A percentile compares a stretch with the other conserved stretches of the same genome.
These are phyloP conservation scores for Neospora caninum DNA, from an alignment of 169 alveolate species.

Conservation along the genomic window DNA sequence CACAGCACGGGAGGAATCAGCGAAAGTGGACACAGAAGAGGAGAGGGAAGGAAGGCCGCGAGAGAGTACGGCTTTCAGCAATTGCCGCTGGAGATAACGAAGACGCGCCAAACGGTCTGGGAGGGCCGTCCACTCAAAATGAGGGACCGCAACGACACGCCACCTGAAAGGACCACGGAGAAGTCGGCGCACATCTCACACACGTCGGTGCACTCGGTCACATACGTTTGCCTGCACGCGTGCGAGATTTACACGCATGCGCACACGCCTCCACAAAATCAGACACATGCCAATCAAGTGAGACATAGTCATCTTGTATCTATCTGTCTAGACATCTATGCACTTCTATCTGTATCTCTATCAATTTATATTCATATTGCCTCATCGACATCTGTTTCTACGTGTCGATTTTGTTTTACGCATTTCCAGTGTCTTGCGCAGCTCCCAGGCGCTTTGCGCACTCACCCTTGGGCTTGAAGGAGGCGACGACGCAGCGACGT, in stretches of 20 bases:
- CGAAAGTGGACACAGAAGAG: no score
- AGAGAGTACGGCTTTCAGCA: background rate
- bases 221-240: no score
- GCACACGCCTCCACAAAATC: no score
- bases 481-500: background rate
- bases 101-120: background rate
- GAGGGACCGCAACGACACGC: background rate
- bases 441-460: background rate
- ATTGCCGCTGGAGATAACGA: conserved; percentile 25
- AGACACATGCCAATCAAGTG: no score
- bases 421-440: background rate
- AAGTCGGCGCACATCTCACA: no score
- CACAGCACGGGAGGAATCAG: background rate
- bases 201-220: no score
- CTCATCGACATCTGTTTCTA: no score
- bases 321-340: background rate
- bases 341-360: background rate
- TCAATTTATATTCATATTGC: no score
- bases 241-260: no score
- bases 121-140: conserved; percentile 15
- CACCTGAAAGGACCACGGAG: background rate
- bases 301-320: no score
- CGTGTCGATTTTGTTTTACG: no score
- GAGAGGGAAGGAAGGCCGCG: background rate
- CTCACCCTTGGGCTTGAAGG: conserved; percentile 1